These are phyloP conservation scores for Extremus antarcticus DNA, from an alignment of 495 filamentous ascomycete genomes.

Conservation along the genomic window DNA sequence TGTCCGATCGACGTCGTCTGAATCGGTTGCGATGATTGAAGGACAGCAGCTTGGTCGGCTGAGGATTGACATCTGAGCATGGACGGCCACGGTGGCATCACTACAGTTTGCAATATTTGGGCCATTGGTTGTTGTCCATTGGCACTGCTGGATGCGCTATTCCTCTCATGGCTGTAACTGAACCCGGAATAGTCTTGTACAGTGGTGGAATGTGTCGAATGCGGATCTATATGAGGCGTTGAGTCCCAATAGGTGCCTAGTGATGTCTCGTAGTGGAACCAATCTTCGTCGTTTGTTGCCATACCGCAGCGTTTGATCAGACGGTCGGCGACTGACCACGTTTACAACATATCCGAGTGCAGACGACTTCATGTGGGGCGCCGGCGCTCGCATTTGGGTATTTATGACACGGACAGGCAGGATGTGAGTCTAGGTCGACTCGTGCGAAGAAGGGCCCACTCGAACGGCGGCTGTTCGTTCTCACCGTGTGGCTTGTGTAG, in stretches of 20 bases:
- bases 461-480: too few relatives aligned
- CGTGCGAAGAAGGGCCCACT: too few relatives aligned
- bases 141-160: slow-evolving; percentile 26
- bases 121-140: slow-evolving; percentile 32
- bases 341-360: neutral
- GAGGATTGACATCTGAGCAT: slow-evolving; percentile 39
- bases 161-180: slow-evolving; percentile 34
- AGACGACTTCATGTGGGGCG: neutral
- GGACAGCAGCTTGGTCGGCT: slow-evolving; percentile 25
- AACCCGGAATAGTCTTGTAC: slow-evolving; percentile 37
- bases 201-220: slow-evolving; percentile 33
- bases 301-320: neutral
- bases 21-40: slow-evolving; percentile 26
- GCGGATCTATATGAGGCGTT: slow-evolving; percentile 18
- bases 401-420: slow-evolving; percentile 1
- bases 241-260: slow-evolving; percentile 5
- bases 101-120: slow-evolving; percentile 38
- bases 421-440: slow-evolving; percentile 7
- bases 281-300: slow-evolving; percentile 12
- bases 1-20: slow-evolving; percentile 29
- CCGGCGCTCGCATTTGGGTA: slow-evolving; percentile 8
- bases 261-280: slow-evolving; percentile 5
- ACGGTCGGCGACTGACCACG: slow-evolving; percentile 3
- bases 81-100: slow-evolving; percentile 44
- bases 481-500: too few relatives aligned